Base-by-base conservation (phyloP, 805 yeast species). In the Ogataea glucozyma region DNA sequence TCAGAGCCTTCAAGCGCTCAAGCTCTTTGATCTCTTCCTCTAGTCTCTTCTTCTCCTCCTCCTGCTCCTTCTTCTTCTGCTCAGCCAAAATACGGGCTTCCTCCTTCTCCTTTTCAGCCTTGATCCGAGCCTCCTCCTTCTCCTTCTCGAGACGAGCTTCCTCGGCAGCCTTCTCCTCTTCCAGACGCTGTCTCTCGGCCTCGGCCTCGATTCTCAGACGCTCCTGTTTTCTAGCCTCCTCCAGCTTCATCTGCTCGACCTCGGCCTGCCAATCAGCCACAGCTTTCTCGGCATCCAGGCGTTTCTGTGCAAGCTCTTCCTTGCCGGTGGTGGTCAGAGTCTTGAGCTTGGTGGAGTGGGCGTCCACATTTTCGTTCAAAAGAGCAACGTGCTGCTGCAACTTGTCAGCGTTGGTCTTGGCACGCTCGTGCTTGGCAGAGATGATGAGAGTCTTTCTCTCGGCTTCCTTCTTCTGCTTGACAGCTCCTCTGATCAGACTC, bases 211-310 rank as follows among this genome's bases (percentile, higher is more conserved):
- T 58, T 45, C 70, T 62, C 41, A 68, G 53, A 41, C 68, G 61
- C 53, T 72, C 77, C 48, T 74, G 78, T 41, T 71, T 76, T 41
- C 62, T 59, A 16, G 75, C 77, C 40, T 70, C 70, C 38, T 67
- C 67, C 37, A 64, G 57, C 41, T 76, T 74, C 40, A 74, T 57
- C n/a, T 59, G 66, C 34, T 67, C 64, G 58, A 67, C 66, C 47
- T 77, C 79, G 4, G 53, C 53, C 47, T 70, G 67, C 82, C 82
- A 78, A 16, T 58, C 59, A 20, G 51, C 42, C 40, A 56, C 62
- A 34, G 73, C 61, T 32, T 69, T 56, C 49, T 69, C 62, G 14
- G 81, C 81, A 7, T 63, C 68, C 16, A 49, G 52, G 43, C 73
- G 66, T 50, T 75, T 66, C 1, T 46, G 38, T 3, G 54, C 51